A percentile compares a stretch with the other conserved stretches of the same genome.
Evolutionary conservation across 495 filamentous ascomycete genomes (phyloP).

Genomic region (Rhizodiscina lignyota): DNA sequence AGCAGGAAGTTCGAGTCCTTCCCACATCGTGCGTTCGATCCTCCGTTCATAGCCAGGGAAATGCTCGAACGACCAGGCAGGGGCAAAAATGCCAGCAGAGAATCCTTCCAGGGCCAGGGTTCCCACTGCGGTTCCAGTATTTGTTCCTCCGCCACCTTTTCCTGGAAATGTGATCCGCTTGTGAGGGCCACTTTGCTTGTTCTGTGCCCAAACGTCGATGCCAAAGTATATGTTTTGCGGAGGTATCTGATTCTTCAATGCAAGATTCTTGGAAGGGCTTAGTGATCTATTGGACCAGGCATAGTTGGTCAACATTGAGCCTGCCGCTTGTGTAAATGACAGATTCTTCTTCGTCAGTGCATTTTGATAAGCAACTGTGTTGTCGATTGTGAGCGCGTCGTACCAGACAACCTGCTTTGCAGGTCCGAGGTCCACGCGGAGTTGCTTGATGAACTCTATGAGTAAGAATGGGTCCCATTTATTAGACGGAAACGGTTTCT

Average conservation of each 20-base stretch:
- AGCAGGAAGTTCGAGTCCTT: conserved; percentile 13
- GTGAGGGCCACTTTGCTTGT: conserved; percentile 5
- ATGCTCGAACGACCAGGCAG: conserved; percentile 30
- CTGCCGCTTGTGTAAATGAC: conserved; percentile 16
- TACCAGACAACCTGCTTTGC: conserved; percentile 17
- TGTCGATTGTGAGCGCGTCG: conserved; percentile 24
- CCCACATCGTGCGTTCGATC: conserved; percentile 24
- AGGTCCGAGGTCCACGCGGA: conserved; percentile 2
- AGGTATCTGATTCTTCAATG: conserved; percentile 6
- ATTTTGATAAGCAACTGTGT: conserved; percentile 27
- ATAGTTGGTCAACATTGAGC: conserved; percentile 26
- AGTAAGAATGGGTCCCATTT: conserved; percentile 11
- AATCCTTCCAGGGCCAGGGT: conserved; percentile 14
- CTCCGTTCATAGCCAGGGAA: conserved; percentile 16
- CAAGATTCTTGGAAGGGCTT: conserved; percentile 9
- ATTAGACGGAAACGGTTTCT: conserved; percentile 21
- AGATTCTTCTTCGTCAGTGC: conserved; percentile 21
- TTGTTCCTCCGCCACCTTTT: conserved; percentile 12
- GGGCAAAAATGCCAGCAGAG: conserved; percentile 25
- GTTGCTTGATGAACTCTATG: conserved; percentile 16
- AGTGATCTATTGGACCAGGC: conserved; percentile 14
- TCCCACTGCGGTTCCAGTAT: conserved; percentile 19
- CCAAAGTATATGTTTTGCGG: conserved; percentile 19
- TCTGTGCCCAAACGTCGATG: conserved; percentile 20
- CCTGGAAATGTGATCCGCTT: conserved; percentile 12